phyloP scores from a whole-genome alignment of 2,329 filamentous ascomycete species.

The Ceratocystis cacaofunesta region DNA sequence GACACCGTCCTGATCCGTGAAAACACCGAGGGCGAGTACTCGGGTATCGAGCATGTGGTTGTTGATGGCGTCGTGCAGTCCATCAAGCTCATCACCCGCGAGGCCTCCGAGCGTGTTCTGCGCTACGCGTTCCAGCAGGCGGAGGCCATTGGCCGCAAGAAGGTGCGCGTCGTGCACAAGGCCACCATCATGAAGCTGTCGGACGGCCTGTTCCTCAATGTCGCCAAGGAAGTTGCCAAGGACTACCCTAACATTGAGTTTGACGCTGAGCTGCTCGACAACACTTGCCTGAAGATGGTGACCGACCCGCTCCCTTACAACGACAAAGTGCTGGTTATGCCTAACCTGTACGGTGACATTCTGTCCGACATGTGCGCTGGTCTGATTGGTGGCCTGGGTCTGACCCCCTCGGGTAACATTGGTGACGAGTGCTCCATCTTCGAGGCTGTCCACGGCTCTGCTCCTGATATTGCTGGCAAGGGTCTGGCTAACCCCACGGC shows the following conservation, averaged over 20 bases:
- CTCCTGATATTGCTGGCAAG: constrained; percentile 92
- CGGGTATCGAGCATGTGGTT: constrained; percentile 94
- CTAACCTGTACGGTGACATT: constrained; percentile 99
- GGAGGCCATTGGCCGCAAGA: constrained; percentile 75
- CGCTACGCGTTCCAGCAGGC: constrained; percentile 98
- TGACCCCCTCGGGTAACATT: constrained; percentile 96
- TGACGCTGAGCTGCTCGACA: constrained; percentile 94
- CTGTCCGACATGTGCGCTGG: constrained; percentile 98
- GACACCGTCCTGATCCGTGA: constrained; percentile 96
- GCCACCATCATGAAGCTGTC: constrained; percentile 99
- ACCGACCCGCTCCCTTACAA: constrained; percentile 94
- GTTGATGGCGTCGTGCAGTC: constrained; percentile 96
- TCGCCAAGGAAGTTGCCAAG: constrained; percentile 73
- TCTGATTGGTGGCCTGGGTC: constrained; percentile 90
- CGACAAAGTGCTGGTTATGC: constrained; percentile 96
- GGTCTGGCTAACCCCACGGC: constrained; percentile 94
- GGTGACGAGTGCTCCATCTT: constrained; percentile 99
- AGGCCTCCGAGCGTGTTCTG: constrained; percentile 87
- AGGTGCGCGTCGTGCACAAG: constrained; percentile 98
- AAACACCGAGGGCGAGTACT: constrained; percentile 99
- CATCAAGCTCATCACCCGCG: constrained; percentile 97
- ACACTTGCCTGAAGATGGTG: constrained; percentile 97
- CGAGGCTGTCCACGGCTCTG: constrained; percentile 95
- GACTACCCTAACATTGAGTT: constrained; percentile 95
- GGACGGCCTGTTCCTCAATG: constrained; percentile 92